Percentiles rank a stretch among this genome's conserved stretches.
phyloP scores from a whole-genome alignment of 257 asterid species.

The Gentiana dahurica region DNA sequence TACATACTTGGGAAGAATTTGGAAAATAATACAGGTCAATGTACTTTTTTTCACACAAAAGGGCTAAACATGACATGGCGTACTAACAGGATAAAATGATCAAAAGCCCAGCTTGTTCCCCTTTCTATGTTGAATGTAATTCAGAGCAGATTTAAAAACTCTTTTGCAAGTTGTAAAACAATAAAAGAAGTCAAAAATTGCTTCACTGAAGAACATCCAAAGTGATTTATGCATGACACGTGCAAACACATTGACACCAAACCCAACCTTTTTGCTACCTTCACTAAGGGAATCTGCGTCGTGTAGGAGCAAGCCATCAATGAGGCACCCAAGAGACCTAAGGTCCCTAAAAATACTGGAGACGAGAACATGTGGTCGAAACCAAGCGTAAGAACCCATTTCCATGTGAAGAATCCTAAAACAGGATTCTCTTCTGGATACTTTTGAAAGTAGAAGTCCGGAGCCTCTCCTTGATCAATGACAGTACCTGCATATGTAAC shows the following conservation, averaged over 20 bases:
- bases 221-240: background rate
- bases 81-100: background rate
- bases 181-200: background rate
- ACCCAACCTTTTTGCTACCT: slow-evolving; percentile 83
- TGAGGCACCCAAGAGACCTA: slow-evolving; percentile 66
- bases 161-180: background rate
- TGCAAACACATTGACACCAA: slow-evolving; percentile 5
- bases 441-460: slow-evolving; percentile 49
- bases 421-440: slow-evolving; percentile 60
- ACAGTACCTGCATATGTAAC: slow-evolving; percentile 41
- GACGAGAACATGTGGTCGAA: slow-evolving; percentile 88
- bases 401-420: slow-evolving; percentile 67
- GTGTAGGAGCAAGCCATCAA: slow-evolving; percentile 88
- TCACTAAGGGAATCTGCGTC: slow-evolving; percentile 70
- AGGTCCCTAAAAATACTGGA: slow-evolving; percentile 62
- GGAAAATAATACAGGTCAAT: slow-evolving; percentile 3
- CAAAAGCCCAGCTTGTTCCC: background rate
- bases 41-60: background rate
- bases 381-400: slow-evolving; percentile 75
- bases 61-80: background rate
- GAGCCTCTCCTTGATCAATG: slow-evolving; percentile 71
- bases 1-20: background rate
- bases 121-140: background rate
- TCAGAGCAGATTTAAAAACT: background rate
- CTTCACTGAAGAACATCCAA: background rate